Evolutionary conservation across 352 stramenopile species (phyloP).

Genomic region (Phytophthora sojae): DNA sequence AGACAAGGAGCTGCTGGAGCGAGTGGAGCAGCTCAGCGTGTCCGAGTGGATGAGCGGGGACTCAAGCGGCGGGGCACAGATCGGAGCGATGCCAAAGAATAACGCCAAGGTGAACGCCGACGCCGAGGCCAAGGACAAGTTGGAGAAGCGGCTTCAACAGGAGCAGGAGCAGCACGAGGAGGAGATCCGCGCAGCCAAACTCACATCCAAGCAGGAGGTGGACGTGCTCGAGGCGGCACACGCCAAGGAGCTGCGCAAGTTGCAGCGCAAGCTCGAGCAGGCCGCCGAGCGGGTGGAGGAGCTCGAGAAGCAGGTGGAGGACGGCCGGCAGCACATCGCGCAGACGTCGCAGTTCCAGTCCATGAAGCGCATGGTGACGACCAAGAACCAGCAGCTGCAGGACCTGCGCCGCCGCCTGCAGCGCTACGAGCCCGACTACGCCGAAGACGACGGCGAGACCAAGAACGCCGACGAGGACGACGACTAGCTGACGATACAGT

Average conservation of each 20-base stretch:
- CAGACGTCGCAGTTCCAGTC: conserved; percentile 87
- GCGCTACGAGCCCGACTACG: conserved; percentile 78
- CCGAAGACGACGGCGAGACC: conserved; percentile 58
- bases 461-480: conserved; percentile 60
- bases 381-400: conserved; percentile 86
- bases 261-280: conserved; percentile 69
- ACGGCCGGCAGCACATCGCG: conserved; percentile 70
- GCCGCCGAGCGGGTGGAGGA: conserved; percentile 61
- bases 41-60: conserved; percentile 69
- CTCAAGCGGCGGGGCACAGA: conserved; percentile 30
- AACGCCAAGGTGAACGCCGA: conserved; percentile 38
- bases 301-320: conserved; percentile 65
- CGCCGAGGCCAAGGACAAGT: conserved; percentile 22
- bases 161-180: conserved; percentile 61
- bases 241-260: conserved; percentile 53
- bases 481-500: conserved; percentile 29
- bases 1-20: conserved; percentile 74
- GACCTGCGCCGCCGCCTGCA: conserved; percentile 71
- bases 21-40: conserved; percentile 81
- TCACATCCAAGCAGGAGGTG: conserved; percentile 55
- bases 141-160: conserved; percentile 47
- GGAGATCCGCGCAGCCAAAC: conserved; percentile 63
- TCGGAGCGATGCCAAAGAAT: conserved; percentile 27
- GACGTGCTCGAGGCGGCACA: conserved; percentile 61
- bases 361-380: conserved; percentile 83